Evolutionary conservation across 495 filamentous ascomycete genomes (phyloP), one percentile per base, ranked within the genome.

Genomic region (Talaromyces adpressus): DNA sequence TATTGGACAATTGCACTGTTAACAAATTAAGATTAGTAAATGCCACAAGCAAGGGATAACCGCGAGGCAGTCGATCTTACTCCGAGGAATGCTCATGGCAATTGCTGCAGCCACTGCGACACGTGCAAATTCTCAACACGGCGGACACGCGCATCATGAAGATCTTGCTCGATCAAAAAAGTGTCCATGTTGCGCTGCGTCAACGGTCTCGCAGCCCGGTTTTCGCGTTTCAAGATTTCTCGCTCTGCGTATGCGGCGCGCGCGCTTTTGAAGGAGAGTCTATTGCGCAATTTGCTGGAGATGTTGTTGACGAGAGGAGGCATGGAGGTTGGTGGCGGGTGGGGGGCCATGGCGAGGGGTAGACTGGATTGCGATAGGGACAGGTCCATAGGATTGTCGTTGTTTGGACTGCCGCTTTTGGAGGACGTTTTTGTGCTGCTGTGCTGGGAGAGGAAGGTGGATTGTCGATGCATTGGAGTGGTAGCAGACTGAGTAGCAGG

Each of bases 31-130:
- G 2, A 20, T 56, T 56, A 56, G 52, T 27, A 3, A 27, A 27
- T 27, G 27, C 3, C 20, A 18, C 14, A 53, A 56, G 52, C 52
- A 56, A 56, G 52, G 52, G 52, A 25, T 56, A 29, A n/a, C 9
- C 12, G 52, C 52, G 12, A n/a, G 20, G 29, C 49, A n/a, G 22
- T 29, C 27, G 23, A n/a, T 29, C 52, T 6, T 56, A 56, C 52
- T 9, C 16, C 36, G 14, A 30, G n/a, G 30, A 53, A 7, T 45
- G 23, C 30, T 18, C 58, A 73, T 79, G 79, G 70, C 83, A 89
- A 49, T 76, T 84, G 69, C 77, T 84, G 77, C 80, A 91, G 70
- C 89, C 89, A 80, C 84, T 87, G 73, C 75, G 85, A 73, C 83
- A 92, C 68, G 72, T 85, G 80, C 81, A 89, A 59, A 77, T 89